Conservation (phyloP, 352 stramenopile genomes). For the Globisporangium yorkense region DNA sequence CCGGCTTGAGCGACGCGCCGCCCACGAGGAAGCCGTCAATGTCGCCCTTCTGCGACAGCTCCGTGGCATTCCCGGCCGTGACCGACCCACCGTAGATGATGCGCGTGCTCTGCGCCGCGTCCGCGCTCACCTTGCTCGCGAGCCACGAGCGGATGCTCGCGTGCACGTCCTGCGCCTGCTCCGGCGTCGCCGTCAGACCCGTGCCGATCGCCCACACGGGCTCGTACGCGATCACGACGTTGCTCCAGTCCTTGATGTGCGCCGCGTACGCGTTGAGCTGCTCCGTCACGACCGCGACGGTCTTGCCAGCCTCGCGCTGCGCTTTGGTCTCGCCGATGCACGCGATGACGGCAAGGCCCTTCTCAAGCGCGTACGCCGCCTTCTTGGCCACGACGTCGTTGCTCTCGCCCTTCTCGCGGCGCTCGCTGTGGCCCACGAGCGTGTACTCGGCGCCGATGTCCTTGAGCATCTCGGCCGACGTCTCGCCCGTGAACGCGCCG, state of each 20-base stretch:
- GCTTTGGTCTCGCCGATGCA: constrained; percentile 97
- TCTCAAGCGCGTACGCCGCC: constrained; percentile 89
- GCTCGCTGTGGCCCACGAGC: constrained; percentile 96
- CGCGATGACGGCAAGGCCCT: constrained; percentile 94
- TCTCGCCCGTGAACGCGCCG: constrained; percentile 97
- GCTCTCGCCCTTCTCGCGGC: constrained; percentile 91
- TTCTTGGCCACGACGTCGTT: constrained; percentile 93
- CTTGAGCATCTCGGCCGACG: constrained; percentile 96
- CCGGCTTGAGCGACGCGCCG: constrained; percentile 94
- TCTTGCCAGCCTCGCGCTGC: constrained; percentile 90
- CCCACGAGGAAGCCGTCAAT: constrained; percentile 99
- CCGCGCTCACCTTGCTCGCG: constrained; percentile 84
- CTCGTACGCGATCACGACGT: constrained; percentile 97
- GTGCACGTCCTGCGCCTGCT: constrained; percentile 98
- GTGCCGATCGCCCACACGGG: constrained; percentile 98
- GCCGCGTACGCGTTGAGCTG: constrained; percentile 91
- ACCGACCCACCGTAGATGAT: constrained; percentile 98
- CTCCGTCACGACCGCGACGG: constrained; percentile 90
- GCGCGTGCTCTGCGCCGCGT: constrained; percentile 89
- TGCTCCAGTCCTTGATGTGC: constrained; percentile 90
- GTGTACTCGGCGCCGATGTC: constrained; percentile 94
- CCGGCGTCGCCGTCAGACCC: constrained; percentile 95
- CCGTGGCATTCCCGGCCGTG: constrained; percentile 88
- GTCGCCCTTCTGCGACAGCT: constrained; percentile 92
- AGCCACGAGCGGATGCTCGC: constrained; percentile 93